Conservation (phyloP, 106 monocot genomes). For the Platanthera guangdongensis region DNA sequence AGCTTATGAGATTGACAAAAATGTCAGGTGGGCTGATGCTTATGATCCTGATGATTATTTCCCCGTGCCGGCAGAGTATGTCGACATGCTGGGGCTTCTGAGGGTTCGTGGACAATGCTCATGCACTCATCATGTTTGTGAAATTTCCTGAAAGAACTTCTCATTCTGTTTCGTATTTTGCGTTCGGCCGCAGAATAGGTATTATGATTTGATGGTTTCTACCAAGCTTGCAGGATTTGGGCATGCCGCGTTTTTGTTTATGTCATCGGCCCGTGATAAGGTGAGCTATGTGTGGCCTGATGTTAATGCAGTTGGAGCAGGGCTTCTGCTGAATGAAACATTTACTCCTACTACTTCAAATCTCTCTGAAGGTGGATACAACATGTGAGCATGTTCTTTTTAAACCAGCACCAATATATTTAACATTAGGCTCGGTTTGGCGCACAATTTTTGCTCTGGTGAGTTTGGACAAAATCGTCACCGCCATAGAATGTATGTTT, state of each 20-base stretch:
- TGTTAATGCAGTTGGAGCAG: conserved; percentile 76
- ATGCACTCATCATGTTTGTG: not conserved
- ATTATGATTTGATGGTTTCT: conserved; percentile 78
- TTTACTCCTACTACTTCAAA: conserved; percentile 47
- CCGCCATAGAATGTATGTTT: too few species aligned
- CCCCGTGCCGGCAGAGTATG: conserved; percentile 73
- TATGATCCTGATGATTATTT: conserved; percentile 66
- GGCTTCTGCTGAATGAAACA: conserved; percentile 59
- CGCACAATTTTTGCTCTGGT: too few species aligned
- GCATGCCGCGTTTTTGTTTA: conserved; percentile 75
- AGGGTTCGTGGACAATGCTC: conserved; percentile 28
- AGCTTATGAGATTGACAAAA: conserved; percentile 79
- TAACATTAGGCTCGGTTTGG: too few species aligned
- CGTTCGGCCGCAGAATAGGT: conserved; percentile 40
- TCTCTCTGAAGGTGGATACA: conserved; percentile 71
- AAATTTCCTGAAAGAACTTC: not conserved
- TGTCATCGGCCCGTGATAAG: conserved; percentile 69
- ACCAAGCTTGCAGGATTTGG: conserved; percentile 74
- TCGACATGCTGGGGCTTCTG: conserved; percentile 66
- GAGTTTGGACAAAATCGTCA: too few species aligned
- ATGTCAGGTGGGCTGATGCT: conserved; percentile 73
- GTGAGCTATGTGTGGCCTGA: conserved; percentile 81
- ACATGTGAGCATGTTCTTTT: conserved; percentile 43
- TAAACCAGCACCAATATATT: not conserved
- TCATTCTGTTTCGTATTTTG: not conserved